phyloP scores from a whole-genome alignment of 345 rosid species.

The Gossypium ekmanianum region DNA sequence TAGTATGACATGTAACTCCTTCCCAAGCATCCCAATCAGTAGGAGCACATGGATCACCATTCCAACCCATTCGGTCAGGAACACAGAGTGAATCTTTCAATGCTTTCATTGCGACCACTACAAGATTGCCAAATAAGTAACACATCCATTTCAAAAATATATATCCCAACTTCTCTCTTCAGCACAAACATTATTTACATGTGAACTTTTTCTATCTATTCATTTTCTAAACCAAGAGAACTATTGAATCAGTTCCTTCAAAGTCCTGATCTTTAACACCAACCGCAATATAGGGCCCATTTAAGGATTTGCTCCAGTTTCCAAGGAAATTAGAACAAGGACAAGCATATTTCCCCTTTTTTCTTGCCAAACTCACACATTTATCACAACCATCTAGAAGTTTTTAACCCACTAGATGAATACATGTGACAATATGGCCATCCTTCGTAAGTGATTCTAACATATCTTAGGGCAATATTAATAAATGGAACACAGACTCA shows the following conservation, averaged over 20 bases:
- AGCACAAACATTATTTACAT: neutral
- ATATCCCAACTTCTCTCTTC: neutral
- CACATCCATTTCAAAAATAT: neutral
- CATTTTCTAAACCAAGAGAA: neutral
- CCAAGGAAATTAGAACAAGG: conserved; percentile 6
- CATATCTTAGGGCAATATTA: neutral
- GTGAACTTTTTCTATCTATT: neutral
- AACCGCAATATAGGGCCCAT: neutral
- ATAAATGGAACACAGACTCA: neutral
- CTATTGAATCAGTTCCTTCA: neutral
- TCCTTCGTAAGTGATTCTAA: neutral
- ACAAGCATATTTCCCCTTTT: neutral
- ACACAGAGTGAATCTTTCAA: conserved; percentile 81
- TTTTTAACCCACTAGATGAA: neutral
- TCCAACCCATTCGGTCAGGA: conserved; percentile 99
- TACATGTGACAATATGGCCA: neutral
- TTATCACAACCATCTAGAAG: neutral
- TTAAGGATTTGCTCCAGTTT: neutral
- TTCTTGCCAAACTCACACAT: neutral
- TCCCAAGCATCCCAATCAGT: conserved; percentile 99
- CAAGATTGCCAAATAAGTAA: conserved; percentile 17
- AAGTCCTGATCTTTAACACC: neutral
- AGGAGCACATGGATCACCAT: conserved; percentile 99
- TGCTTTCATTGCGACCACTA: conserved; percentile 84
- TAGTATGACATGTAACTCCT: conserved; percentile 77